These are phyloP conservation scores for Pythium brassicae DNA, from an alignment of 352 stramenopile genomes.

Conservation along the genomic window DNA sequence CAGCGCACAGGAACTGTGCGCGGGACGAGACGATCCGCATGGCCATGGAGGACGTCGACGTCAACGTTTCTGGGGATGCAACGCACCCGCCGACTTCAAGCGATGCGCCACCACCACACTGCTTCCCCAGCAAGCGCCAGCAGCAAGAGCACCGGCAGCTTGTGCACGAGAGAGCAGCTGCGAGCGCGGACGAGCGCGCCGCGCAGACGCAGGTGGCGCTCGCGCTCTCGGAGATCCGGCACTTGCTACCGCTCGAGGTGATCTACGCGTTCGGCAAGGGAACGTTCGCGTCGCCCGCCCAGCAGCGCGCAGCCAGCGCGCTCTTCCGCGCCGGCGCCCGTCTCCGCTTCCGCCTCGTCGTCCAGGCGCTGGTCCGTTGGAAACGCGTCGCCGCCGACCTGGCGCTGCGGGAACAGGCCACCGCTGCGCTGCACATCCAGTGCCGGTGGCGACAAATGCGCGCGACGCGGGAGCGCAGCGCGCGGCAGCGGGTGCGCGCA, in stretches of 20 bases:
- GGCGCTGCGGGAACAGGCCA: constrained; percentile 12
- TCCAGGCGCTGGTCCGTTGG: constrained; percentile 44
- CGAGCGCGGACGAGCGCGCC: constrained; percentile 11
- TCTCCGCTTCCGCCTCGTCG: constrained; percentile 35
- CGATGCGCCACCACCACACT: neutral
- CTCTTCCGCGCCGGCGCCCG: constrained; percentile 39
- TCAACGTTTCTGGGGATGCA: neutral
- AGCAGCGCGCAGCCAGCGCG: constrained; percentile 47
- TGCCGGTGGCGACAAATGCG: constrained; percentile 60
- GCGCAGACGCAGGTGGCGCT: constrained; percentile 35
- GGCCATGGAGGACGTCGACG: constrained; percentile 24
- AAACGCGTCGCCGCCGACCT: constrained; percentile 18
- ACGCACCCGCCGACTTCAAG: neutral
- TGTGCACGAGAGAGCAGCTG: constrained; percentile 5
- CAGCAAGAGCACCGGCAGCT: constrained; percentile 7
- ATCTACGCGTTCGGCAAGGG: constrained; percentile 58
- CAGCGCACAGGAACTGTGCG: constrained; percentile 1
- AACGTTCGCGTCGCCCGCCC: constrained; percentile 55
- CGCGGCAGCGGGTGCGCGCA: constrained; percentile 20
- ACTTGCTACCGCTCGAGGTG: constrained; percentile 58
- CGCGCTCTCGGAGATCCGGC: constrained; percentile 44
- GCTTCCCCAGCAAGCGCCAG: neutral
- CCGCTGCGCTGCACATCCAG: constrained; percentile 26
- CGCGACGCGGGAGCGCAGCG: constrained; percentile 20
- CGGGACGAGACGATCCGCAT: constrained; percentile 30